Evolutionary conservation across 2,329 filamentous ascomycete species (phyloP), one percentile per base, ranked within the genome.

Genomic region (Cladophialophora exuberans): DNA sequence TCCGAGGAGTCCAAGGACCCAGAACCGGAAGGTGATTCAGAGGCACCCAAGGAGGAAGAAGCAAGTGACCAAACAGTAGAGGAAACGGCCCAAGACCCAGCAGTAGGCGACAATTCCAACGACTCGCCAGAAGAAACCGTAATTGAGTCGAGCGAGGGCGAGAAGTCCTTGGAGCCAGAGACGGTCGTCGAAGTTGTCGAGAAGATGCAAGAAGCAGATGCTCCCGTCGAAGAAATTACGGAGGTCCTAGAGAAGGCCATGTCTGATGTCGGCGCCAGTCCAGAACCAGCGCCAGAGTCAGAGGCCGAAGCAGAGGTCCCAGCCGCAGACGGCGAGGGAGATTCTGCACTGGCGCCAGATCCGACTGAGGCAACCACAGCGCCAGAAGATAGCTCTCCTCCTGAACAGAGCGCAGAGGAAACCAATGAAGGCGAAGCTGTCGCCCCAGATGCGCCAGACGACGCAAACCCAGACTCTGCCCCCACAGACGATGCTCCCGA

Each of bases 201-300:
- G 30, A 62, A 62, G 31, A 48, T 62, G 22, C 60, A 62, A 25
- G 50, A 53, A 48, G 56, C 50, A 10, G 60, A 62, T 39, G 56
- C 54, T 20, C 36, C 60, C 13, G 46, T 54, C 13, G 56, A 54
- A 22, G 18, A 62, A 30, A 54, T 62, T 13, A 48, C 41, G 17
- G 51, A 56, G 9, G 54, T 62, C 4, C 48, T 62, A 22, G 60
- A 60, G 30, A 57, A 61, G 45, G 64, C 63, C 30, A 62, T 57
- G 47, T 64, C 64, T 1, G 63, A 64, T 20, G 55, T 60, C 30
- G 65, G 62, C 6, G 62, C 59, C 17, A 57, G 60, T 15, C 60
- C 63, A 4, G 60, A 63, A 15, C 23, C 30, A 17, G 28, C 50
- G 41, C 59, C 61, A 26, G 55, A 54, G 35, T 48, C 56, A 47